These are phyloP conservation scores for Neurospora sublineolata DNA, from an alignment of 495 filamentous ascomycete genomes.

Conservation along the genomic window DNA sequence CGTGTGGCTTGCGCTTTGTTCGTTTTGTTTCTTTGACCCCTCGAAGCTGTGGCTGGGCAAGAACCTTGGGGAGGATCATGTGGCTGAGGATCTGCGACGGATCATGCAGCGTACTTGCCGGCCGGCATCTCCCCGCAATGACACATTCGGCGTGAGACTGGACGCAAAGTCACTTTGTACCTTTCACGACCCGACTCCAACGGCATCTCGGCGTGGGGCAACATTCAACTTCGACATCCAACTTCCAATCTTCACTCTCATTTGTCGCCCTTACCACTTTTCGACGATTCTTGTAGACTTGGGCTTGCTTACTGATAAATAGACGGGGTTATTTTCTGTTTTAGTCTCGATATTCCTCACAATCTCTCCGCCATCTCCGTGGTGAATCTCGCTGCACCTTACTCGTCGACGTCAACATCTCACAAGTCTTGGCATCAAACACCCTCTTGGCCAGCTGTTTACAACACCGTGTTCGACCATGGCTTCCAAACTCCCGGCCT, in stretches of 20 bases:
- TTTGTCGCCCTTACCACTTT: neutral
- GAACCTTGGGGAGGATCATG: neutral
- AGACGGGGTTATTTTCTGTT: neutral
- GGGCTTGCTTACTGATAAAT: neutral
- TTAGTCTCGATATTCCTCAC: neutral
- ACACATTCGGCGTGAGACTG: constrained; percentile 26
- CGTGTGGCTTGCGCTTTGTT: neutral
- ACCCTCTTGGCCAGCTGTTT: neutral
- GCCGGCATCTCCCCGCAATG: constrained; percentile 9
- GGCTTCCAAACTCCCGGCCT: constrained; percentile 41
- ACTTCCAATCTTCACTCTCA: neutral
- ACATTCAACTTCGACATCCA: neutral
- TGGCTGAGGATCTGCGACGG: neutral
- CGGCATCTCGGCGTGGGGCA: neutral
- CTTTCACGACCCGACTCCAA: neutral
- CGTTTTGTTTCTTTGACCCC: constrained; percentile 1
- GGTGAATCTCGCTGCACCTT: neutral
- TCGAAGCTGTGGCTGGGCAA: neutral
- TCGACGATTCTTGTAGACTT: neutral
- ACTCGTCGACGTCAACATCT: neutral
- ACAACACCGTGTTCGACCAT: constrained; percentile 1
- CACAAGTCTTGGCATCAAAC: neutral
- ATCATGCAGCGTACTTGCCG: neutral
- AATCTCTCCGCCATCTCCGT: neutral
- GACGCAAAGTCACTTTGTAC: neutral